Base-by-base conservation (phyloP, 352 stramenopile genomes). In the Phytophthora pistaciae region DNA sequence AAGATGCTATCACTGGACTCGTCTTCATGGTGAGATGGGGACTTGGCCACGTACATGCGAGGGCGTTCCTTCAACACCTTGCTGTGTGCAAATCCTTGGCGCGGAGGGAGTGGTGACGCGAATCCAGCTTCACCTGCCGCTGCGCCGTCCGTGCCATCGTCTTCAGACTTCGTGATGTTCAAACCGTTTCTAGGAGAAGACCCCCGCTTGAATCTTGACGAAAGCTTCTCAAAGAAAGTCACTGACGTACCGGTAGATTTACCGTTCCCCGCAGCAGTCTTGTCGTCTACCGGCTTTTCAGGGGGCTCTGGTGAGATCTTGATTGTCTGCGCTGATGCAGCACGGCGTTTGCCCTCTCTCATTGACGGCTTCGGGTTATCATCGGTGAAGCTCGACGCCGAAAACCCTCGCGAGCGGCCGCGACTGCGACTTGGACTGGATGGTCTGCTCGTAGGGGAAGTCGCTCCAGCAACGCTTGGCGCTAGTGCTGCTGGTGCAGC, bases 1-100 rank as follows among this genome's bases (percentile, higher is more conserved):
- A 95, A 92, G 29, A 96, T 94, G 64, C 87, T 95, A 75, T 96
- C 90, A 49, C 88, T 95, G 3, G 90, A 96, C 66, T 96, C 90
- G 11, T 92, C 85, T 66, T 95, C 87, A 21, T 93, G 77, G 20
- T 87, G 72, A 4, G 84, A 88, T 13, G 77, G 74, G 11, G 86
- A 70, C 53, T 82, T 91, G 11, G 89, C 85, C 13, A 94, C 87
- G 27, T 94, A 95, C 87, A 96, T 95, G 33, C 79, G 78, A 14
- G 90, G 90, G 29, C 90, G 79, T 23, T 91, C 82, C 14, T 84
- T 84, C 42, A 91, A 70, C 16, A 91, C 82, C 44, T 90, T 84
- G 11, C 65, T 60, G 44, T 78, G 68, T 18, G 56, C 68, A 56
- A 71, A 73, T 18, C 56, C 65, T 59, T 61, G 67, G 18, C 74